Evolutionary conservation across 441 rosid genomes (phyloP).

Genomic region (Pelargonium myrrhifolium): DNA sequence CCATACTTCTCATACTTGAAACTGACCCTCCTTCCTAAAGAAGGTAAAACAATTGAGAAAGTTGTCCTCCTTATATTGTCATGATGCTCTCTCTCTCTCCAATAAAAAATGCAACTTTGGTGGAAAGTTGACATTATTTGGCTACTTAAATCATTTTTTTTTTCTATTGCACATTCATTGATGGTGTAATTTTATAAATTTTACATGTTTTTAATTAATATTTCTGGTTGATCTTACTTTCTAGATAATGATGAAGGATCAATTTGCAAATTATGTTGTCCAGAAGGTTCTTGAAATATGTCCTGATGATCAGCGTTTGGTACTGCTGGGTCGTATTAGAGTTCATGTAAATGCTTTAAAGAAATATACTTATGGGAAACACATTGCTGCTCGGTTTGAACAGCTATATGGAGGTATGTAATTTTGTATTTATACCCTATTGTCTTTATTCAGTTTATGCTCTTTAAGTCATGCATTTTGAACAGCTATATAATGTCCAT

Average conservation of each 20-base stretch:
- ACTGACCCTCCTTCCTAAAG: not conserved
- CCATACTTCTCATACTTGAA: not conserved
- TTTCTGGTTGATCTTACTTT: not conserved
- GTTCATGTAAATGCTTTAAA: conserved; percentile 59
- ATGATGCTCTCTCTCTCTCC: no score
- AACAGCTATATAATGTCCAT: no score
- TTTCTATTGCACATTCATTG: no score
- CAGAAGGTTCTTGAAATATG: conserved; percentile 76
- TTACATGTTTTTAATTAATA: no score
- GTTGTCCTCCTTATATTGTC: not conserved
- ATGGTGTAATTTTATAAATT: no score
- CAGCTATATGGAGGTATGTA: conserved; percentile 41
- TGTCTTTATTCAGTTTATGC: not conserved
- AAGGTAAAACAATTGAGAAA: not conserved
- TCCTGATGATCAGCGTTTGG: conserved; percentile 46
- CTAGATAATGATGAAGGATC: conserved; percentile 88
- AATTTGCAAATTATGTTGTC: conserved; percentile 80
- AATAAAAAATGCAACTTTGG: no score
- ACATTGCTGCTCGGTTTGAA: conserved; percentile 76
- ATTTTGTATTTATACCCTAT: not conserved
- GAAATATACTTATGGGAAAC: conserved; percentile 88
- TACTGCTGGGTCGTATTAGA: conserved; percentile 48
- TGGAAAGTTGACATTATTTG: no score
- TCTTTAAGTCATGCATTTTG: not conserved
- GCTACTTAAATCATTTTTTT: no score